Evolutionary conservation across 768 basidiomycete genomes (phyloP), one percentile per base, ranked within the genome.

Genomic region (Hypholoma fasciculare): DNA sequence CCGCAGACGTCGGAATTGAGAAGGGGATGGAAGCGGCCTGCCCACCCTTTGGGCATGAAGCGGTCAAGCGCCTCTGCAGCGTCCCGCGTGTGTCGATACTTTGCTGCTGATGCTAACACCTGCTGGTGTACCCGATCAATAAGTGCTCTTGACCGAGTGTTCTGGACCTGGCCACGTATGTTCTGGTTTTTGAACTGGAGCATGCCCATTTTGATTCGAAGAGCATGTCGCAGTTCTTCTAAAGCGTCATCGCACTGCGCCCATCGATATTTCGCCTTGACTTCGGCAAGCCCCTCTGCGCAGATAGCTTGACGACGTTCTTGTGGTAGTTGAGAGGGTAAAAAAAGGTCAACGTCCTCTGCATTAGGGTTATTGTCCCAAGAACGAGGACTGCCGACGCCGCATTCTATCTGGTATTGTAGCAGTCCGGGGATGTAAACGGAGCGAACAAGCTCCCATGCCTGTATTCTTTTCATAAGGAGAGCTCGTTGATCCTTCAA

Each of bases 231-330:
- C 23, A 73, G 37, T 7, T 49, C 37, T 3, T 49, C 54, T 1
- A 73, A 64, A 5, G 64, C 36, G 23, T 65, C 62, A 12, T 27
- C 7, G 54, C 67, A 67, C 47, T 70, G 69, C 2, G 66, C 65
- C 9, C 49, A 53, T 0, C 65, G 63, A 17, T 30, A 30, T 30
- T 30, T 30, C 7, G 27, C 27, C 7, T 30, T 7, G 7, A 30
- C 27, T 30, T 30, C 27, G 7, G 27, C 4, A 7, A 30, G 27
- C 27, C 27, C 27, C 27, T 30, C 27, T 3, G 27, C 27, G 7
- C 27, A 30, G 27, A 30, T 7, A 7, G 27, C 27, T 7, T 7
- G 3, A 7, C 27, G 7, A 4, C 27, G 7, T 30, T 30, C 27
- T 3, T 3, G 27, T 7, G 27, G 27, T 4, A 30, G 27, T 7